Conservation (phyloP, 2,329 filamentous ascomycete species). For the Thielaviopsis musarum region DNA sequence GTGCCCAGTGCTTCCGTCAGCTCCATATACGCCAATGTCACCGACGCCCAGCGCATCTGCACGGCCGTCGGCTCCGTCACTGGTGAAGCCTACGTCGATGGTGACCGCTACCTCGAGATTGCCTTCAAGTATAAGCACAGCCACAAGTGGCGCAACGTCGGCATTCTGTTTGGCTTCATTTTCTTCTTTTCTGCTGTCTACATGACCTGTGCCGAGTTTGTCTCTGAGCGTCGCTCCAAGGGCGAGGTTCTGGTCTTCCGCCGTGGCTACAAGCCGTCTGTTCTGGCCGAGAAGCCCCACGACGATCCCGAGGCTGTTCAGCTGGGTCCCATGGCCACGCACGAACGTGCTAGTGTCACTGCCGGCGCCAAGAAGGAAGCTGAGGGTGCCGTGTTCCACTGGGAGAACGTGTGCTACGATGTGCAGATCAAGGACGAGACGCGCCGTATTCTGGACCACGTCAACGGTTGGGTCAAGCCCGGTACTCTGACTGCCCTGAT, state of each 20-base stretch:
- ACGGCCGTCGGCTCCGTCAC: slow-evolving; percentile 38
- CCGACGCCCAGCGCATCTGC: slow-evolving; percentile 33
- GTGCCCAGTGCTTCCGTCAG: slow-evolving; percentile 25
- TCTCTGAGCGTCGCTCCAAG: slow-evolving; percentile 52
- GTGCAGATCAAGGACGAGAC: slow-evolving; percentile 59
- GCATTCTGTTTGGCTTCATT: slow-evolving; percentile 49
- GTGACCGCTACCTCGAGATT: slow-evolving; percentile 37
- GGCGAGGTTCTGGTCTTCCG: slow-evolving; percentile 63
- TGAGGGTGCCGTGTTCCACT: slow-evolving; percentile 58
- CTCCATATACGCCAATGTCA: slow-evolving; percentile 22
- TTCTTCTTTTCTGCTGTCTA: slow-evolving; percentile 45
- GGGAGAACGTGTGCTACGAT: slow-evolving; percentile 65
- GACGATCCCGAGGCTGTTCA: slow-evolving; percentile 40
- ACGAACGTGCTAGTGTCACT: slow-evolving; percentile 22
- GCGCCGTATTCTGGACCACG: slow-evolving; percentile 58
- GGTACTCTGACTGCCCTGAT: slow-evolving; percentile 70
- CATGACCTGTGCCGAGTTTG: slow-evolving; percentile 47
- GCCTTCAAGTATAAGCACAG: slow-evolving; percentile 38
- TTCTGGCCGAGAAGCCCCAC: slow-evolving; percentile 43
- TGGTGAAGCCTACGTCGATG: slow-evolving; percentile 35
- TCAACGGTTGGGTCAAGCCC: slow-evolving; percentile 80
- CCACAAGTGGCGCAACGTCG: slow-evolving; percentile 56
- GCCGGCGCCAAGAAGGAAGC: slow-evolving; percentile 19
- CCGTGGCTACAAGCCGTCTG: slow-evolving; percentile 44
- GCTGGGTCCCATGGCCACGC: slow-evolving; percentile 31